Base-by-base conservation (phyloP, 192 early-diverging fungal species). In the Umbelopsis sp. region DNA sequence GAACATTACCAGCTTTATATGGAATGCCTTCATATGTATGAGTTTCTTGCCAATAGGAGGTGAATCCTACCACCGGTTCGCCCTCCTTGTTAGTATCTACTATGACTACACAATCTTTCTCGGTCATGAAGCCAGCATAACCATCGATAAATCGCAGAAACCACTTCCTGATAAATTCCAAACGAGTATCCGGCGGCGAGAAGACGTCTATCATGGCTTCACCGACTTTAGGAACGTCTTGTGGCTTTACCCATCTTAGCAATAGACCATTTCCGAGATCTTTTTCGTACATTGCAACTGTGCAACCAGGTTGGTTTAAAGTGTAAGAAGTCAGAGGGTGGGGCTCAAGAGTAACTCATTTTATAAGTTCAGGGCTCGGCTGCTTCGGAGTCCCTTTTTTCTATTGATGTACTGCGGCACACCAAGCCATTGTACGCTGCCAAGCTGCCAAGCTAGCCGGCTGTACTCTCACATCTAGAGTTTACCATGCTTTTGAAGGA, bases 261-360 rank as follows among this genome's bases (percentile, higher is more conserved):
- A 61, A 11, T 1, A 61, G 55, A 4, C 55, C 55, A 61, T 61
- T 61, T n/a, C 55, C 55, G 4, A 61, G 30, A 61, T 61, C 55
- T 18, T 61, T 61, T 11, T 27, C 15, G 16, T 35, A 33, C 55
- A 61, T 61, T 15, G 5, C 37, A 41, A 41, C 0, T 41, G 4
- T n/a, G 0, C 13, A 16, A 33, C n/a, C 25, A 16, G 5, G 21
- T 25, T 1, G 21, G 27, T 16, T 10, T 10, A 49, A 49, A 49
- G 48, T 49, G 48, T 18, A 41, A 41, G 5, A 10, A 9, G 2
- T 41, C 37, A 1, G 2, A 9, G 10, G 6, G 0, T 41, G 5
- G 37, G 37, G 0, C 37, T 30, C 27, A 30, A 30, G 27, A 3
- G 1, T 30, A 30, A 30, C 27, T 30, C 27, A 30, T 30, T 30